Evolutionary conservation across 345 rosid genomes (phyloP).

Genomic region (Corchorus olitorius): DNA sequence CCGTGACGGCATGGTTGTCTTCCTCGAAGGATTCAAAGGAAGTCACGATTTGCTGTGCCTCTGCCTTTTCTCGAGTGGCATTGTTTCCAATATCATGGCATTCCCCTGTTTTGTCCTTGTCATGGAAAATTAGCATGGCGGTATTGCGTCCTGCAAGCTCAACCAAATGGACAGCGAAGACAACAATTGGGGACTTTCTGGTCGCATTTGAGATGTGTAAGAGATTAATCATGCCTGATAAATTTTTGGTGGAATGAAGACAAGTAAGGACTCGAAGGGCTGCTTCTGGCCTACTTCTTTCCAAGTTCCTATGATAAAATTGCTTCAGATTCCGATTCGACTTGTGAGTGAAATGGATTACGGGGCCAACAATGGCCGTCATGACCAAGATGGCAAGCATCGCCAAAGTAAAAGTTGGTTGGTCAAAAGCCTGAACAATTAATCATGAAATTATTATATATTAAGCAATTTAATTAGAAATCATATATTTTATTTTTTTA

Average conservation of each 20-base stretch:
- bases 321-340: conserved; percentile 32
- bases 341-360: conserved; percentile 37
- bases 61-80: conserved; percentile 28
- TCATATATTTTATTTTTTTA: no score
- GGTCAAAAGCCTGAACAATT: conserved; percentile 36
- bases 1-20: conserved; percentile 31
- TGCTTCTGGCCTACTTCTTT: conserved; percentile 35
- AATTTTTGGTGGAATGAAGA: conserved; percentile 42
- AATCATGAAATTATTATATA: no score
- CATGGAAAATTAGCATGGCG: conserved; percentile 65
- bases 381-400: conserved; percentile 39
- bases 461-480: no score
- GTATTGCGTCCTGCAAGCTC: conserved; percentile 68
- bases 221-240: conserved; percentile 50
- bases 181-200: conserved; percentile 51
- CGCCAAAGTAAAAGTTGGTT: conserved; percentile 43
- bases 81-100: neutral
- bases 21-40: conserved; percentile 45
- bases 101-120: neutral
- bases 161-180: conserved; percentile 58
- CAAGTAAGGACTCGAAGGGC: conserved; percentile 62
- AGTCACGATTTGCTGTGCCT: conserved; percentile 47
- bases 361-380: conserved; percentile 44
- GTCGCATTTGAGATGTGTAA: conserved; percentile 54
- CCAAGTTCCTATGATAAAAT: conserved; percentile 44